Conservation (phyloP, 1,284 basidiomycete species). For the Cerrena zonata region DNA sequence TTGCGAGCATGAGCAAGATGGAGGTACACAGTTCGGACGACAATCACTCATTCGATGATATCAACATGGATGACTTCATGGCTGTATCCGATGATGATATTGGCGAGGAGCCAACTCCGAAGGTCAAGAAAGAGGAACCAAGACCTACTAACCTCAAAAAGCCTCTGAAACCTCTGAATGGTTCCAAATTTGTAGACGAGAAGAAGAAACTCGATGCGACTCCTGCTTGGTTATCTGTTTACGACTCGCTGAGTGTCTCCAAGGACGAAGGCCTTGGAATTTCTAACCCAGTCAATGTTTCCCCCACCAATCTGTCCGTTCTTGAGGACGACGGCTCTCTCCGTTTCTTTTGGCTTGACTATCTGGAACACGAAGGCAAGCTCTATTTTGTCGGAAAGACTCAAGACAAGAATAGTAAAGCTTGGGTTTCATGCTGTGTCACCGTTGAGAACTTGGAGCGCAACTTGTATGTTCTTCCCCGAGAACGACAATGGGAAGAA, state of each 20-base stretch:
- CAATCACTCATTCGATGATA: slow-evolving; percentile 49
- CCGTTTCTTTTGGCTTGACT: slow-evolving; percentile 92
- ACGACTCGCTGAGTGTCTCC: slow-evolving; percentile 61
- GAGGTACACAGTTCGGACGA: slow-evolving; percentile 52
- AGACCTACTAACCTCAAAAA: slow-evolving; percentile 11
- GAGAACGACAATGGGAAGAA: slow-evolving; percentile 60
- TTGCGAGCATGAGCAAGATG: slow-evolving; percentile 50
- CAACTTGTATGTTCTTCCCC: slow-evolving; percentile 90
- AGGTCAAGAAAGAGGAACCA: slow-evolving; percentile 20
- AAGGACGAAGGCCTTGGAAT: slow-evolving; percentile 50
- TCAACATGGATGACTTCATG: slow-evolving; percentile 57
- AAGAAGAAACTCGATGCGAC: slow-evolving; percentile 45
- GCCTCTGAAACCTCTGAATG: slow-evolving; percentile 23
- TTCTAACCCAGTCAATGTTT: slow-evolving; percentile 34
- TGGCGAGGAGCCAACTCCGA: slow-evolving; percentile 21
- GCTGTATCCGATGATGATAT: slow-evolving; percentile 32
- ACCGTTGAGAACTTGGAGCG: slow-evolving; percentile 83
- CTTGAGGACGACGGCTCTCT: slow-evolving; percentile 78
- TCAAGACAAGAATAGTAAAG: slow-evolving; percentile 61
- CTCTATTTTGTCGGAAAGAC: slow-evolving; percentile 86
- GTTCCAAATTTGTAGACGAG: slow-evolving; percentile 10
- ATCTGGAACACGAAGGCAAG: slow-evolving; percentile 75
- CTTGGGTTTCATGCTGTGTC: slow-evolving; percentile 85
- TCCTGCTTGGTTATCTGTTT: slow-evolving; percentile 72
- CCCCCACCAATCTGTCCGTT: slow-evolving; percentile 46